Evolutionary conservation across 1,284 basidiomycete species (phyloP), one percentile per base, ranked within the genome.

Genomic region (Bondarzewia mesenterica): DNA sequence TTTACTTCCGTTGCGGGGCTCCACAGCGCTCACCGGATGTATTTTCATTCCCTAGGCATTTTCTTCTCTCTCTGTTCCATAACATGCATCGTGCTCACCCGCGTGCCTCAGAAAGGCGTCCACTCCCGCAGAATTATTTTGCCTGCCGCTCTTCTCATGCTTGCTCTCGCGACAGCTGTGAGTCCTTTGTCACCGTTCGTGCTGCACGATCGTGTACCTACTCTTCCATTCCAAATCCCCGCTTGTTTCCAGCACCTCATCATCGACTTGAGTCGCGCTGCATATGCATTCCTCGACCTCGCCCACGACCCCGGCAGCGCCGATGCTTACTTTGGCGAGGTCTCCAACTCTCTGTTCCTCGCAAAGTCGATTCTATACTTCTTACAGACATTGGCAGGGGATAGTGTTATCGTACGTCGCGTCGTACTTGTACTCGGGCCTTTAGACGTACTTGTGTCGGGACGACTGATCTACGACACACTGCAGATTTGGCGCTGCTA

Each of bases 111-210:
- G 12, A n/a, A n/a, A 12, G 42, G 15, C 15, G 20, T 5, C 12
- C 14, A 8, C n/a, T 29, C 23, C n/a, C 25, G 20, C 25, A 16
- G n/a, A 18, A 43, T 26, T 25, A 23, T 23, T 15, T n/a, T 16
- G 25, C 29, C 29, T n/a, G 29, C 40, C 15, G 52, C 42, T 6
- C 27, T 41, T 18, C 6, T 41, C 18, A 48, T 52, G 50, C 42
- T 52, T 41, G 4, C 52, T 25, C 42, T 52, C 35, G 46, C 51
- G 6, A 52, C 46, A 3, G 16, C 29, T 7, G 51, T 52, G 12
- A 32, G 29, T 32, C 29, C 29, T 7, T 12, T 8, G 12, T n/a
- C 29, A 7, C n/a, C 29, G 29, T n/a, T 10, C 5, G 4, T 32
- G n/a, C n/a, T n/a, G n/a, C n/a, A n/a, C n/a, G n/a, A n/a, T n/a